phyloP scores from a whole-genome alignment of 2,329 filamentous ascomycete species.

The Cytospora piceae region DNA sequence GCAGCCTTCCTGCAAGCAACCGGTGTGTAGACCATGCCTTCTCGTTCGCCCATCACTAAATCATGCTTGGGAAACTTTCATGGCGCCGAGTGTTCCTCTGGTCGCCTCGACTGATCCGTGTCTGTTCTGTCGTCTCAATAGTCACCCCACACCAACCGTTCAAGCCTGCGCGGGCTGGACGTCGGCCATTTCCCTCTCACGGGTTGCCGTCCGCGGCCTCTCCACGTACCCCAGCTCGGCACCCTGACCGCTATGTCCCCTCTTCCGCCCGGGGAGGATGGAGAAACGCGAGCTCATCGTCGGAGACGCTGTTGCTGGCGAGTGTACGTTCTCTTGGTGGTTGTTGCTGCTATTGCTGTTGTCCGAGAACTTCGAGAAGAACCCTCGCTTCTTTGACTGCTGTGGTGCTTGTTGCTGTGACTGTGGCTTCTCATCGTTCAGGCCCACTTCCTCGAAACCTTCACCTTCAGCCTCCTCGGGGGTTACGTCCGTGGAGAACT shows the following conservation, averaged over 20 bases:
- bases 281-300: conserved; percentile 62
- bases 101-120: conserved; percentile 6
- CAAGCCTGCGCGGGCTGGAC: conserved; percentile 26
- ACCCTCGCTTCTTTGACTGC: conserved; percentile 65
- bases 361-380: conserved; percentile 82
- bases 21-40: conserved; percentile 7
- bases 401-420: conserved; percentile 42
- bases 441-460: conserved; percentile 85
- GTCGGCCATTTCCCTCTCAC: conserved; percentile 26
- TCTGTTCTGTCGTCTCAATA: neutral
- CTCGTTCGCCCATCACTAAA: conserved; percentile 1
- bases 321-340: conserved; percentile 32
- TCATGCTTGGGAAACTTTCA: neutral
- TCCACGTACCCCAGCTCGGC: conserved; percentile 72
- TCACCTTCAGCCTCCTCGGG: conserved; percentile 57
- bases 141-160: conserved; percentile 8
- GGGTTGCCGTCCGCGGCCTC: conserved; percentile 37
- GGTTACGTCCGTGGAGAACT: conserved; percentile 55
- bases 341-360: conserved; percentile 40
- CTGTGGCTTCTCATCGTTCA: conserved; percentile 74
- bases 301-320: conserved; percentile 41
- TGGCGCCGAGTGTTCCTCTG: neutral
- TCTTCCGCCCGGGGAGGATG: conserved; percentile 68
- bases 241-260: conserved; percentile 70
- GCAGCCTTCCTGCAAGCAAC: neutral